phyloP scores from a whole-genome alignment of 176 grass and related monocot genomes.

The Leersia perrieri region DNA sequence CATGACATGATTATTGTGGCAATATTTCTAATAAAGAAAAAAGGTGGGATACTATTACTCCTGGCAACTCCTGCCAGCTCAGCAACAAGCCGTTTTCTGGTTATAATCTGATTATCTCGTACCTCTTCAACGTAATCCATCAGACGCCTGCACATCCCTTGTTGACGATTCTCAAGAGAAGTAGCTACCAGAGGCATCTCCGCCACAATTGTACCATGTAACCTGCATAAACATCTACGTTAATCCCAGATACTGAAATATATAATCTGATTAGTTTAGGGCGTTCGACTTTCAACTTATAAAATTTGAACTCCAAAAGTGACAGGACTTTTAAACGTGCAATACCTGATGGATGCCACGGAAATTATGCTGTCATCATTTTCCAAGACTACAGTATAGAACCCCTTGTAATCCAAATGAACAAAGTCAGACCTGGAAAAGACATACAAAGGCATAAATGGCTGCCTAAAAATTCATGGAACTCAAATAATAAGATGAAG shows the following conservation, averaged over 20 bases:
- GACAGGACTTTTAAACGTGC: background rate
- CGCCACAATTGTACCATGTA: constrained; percentile 64
- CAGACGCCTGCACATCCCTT: constrained; percentile 79
- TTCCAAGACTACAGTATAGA: constrained; percentile 88
- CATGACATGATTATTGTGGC: background rate
- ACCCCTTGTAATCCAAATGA: constrained; percentile 82
- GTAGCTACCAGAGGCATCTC: constrained; percentile 93
- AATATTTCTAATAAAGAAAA: background rate
- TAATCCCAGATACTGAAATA: constrained; percentile 18
- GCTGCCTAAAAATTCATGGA: background rate
- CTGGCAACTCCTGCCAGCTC: too few relatives aligned
- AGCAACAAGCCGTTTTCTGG: too few relatives aligned
- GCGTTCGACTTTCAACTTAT: background rate
- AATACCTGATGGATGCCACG: constrained; percentile 85
- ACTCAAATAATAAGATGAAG: constrained; percentile 21
- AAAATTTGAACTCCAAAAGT: background rate
- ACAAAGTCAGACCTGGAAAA: constrained; percentile 73
- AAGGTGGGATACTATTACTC: too few relatives aligned
- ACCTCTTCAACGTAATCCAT: constrained; percentile 74
- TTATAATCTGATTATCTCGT: background rate
- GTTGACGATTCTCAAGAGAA: constrained; percentile 53
- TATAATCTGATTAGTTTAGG: background rate
- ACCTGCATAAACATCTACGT: constrained; percentile 42
- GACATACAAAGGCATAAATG: constrained; percentile 19
- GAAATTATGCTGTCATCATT: constrained; percentile 81